Evolutionary conservation across 768 basidiomycete genomes (phyloP).

Genomic region (Neoboletus magnificus): DNA sequence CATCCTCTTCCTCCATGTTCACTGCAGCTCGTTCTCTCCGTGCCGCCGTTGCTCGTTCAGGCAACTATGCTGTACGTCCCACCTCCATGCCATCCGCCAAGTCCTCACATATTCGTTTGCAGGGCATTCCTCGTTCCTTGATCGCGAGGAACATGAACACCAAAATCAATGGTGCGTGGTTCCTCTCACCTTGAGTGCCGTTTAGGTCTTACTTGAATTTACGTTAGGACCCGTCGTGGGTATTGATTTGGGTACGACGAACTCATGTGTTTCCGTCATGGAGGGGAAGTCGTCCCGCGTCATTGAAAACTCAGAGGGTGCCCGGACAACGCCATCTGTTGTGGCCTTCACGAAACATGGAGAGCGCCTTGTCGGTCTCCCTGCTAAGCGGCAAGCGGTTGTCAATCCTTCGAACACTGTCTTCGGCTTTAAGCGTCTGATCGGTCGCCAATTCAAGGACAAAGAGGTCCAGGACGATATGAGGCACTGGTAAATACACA

Average conservation of each 20-base stretch:
- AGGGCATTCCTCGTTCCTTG: slow-evolving; percentile 68
- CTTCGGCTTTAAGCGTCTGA: slow-evolving; percentile 90
- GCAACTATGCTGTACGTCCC: slow-evolving; percentile 59
- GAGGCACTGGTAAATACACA: slow-evolving; percentile 64
- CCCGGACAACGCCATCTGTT: slow-evolving; percentile 95
- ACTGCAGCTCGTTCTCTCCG: slow-evolving; percentile 64
- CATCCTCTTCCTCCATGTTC: slow-evolving; percentile 62
- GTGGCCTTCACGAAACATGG: slow-evolving; percentile 99
- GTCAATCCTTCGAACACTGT: slow-evolving; percentile 94
- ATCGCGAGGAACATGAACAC: slow-evolving; percentile 94
- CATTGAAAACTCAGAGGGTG: slow-evolving; percentile 97
- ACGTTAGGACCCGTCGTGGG: slow-evolving; percentile 79
- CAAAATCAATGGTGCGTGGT: slow-evolving; percentile 75
- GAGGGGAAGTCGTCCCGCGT: slow-evolving; percentile 94
- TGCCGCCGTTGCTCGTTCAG: slow-evolving; percentile 54
- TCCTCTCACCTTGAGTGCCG: neutral
- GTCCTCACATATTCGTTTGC: slow-evolving; percentile 6
- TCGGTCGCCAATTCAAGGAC: slow-evolving; percentile 92
- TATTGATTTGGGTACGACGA: slow-evolving; percentile 95
- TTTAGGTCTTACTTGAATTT: neutral
- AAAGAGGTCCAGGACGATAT: slow-evolving; percentile 91
- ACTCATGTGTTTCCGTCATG: slow-evolving; percentile 92
- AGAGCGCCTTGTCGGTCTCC: slow-evolving; percentile 92
- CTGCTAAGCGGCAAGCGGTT: slow-evolving; percentile 95
- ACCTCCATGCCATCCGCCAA: neutral